A percentile compares a stretch with the other conserved stretches of the same genome.
Conservation (phyloP, 495 filamentous ascomycete genomes). For the Aspergillus haitiensis region DNA sequence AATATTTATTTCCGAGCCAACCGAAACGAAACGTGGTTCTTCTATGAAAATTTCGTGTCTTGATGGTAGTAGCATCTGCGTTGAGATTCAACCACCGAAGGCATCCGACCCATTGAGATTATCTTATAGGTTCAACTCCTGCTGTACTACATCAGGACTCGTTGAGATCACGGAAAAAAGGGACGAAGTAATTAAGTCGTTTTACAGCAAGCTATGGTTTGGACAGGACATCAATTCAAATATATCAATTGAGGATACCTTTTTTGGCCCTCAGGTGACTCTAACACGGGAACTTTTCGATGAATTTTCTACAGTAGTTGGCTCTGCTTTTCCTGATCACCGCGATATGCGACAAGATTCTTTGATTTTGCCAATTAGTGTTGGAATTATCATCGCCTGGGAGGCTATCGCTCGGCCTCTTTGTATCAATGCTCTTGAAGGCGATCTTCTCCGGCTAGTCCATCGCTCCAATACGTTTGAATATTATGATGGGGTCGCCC, state of each 20-base stretch:
- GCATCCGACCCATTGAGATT: constrained; percentile 53
- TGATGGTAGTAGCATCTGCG: constrained; percentile 15
- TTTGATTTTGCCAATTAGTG: constrained; percentile 22
- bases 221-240: constrained; percentile 54
- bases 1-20: constrained; percentile 1
- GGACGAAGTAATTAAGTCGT: constrained; percentile 86
- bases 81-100: constrained; percentile 13
- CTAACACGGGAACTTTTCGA: constrained; percentile 17
- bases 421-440: constrained; percentile 22
- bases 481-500: constrained; percentile 20
- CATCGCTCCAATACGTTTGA: constrained; percentile 35
- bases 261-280: constrained; percentile 37
- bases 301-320: constrained; percentile 9
- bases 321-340: constrained; percentile 20
- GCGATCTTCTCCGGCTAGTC: constrained; percentile 36
- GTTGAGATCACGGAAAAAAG: constrained; percentile 80
- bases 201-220: constrained; percentile 92
- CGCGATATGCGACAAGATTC: constrained; percentile 12
- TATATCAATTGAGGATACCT: constrained; percentile 41
- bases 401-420: constrained; percentile 33
- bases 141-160: constrained; percentile 75
- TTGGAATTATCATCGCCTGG: constrained; percentile 35
- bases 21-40: neutral
- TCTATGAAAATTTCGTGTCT: constrained; percentile 9
- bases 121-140: constrained; percentile 72